Evolutionary conservation across 805 yeast genomes (phyloP), one percentile per base, ranked within the genome.

Genomic region (Phaffomyces antillensis): DNA sequence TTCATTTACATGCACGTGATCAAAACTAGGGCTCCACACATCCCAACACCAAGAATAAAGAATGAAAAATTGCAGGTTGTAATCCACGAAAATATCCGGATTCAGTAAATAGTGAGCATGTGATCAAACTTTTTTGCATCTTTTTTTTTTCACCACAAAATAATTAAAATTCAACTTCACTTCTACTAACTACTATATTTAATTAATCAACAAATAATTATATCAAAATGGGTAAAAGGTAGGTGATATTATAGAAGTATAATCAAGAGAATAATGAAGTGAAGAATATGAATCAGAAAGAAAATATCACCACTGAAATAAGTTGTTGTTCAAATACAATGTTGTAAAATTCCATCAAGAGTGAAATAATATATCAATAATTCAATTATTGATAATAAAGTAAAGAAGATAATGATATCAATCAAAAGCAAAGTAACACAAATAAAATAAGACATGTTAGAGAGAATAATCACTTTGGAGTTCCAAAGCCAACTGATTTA

Each of bases 161-260:
- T 23, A 20, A 37, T 38, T 24, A 40, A 33, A 37, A 25, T 31
- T 39, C 30, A 31, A 25, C 35, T 36, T 39, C 43, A 39, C 43
- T 36, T 40, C 18, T 24, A 13, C 12, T 28, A 28, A 7, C 13
- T 28, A 28, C 30, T 28, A 28, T 5, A 28, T 40, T 42, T 25
- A 28, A 49, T 16, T 39, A 46, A 23, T 44, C 45, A 36, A 39
- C 47, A 42, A 41, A 40, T 16, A 42, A 36, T 41, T 47, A 47
- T 41, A 39, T 42, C 46, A 57, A 56, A 56, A 57, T 57, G 61
- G 61, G 61, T 57, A 57, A 57, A 57, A 50, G 55, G 61, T 57
- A 53, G 43, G 61, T 57, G 39, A 17, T 32, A 23, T 15, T 28
- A 28, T 28, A 28, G 26, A 40, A 16, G 25, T 30, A 33, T n/a